These are phyloP conservation scores for Penicillium herquei DNA, from an alignment of 495 filamentous ascomycete genomes.

Conservation along the genomic window DNA sequence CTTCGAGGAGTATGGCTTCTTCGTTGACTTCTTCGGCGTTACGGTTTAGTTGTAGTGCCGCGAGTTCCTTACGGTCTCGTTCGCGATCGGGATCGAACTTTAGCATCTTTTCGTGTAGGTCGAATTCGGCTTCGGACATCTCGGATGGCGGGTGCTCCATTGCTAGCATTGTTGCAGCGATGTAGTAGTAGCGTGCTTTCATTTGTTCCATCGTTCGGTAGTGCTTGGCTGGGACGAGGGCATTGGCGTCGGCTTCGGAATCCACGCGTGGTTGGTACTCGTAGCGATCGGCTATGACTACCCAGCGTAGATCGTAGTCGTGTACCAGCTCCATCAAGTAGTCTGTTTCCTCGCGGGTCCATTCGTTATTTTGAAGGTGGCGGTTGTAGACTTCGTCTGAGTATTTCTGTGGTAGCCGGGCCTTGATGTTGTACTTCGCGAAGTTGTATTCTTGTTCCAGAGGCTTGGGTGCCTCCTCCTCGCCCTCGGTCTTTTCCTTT, in stretches of 20 bases:
- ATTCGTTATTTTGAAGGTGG: constrained; percentile 69
- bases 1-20: constrained; percentile 81
- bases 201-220: constrained; percentile 79
- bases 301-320: constrained; percentile 83
- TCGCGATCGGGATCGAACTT: constrained; percentile 82
- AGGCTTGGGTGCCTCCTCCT: constrained; percentile 31
- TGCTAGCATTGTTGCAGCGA: constrained; percentile 82
- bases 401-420: constrained; percentile 68
- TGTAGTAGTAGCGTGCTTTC: constrained; percentile 84
- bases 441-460: constrained; percentile 49
- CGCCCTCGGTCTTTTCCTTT: constrained; percentile 12
- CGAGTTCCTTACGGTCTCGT: constrained; percentile 76
- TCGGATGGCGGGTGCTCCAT: constrained; percentile 76
- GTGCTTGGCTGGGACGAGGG: constrained; percentile 40
- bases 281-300: constrained; percentile 91
- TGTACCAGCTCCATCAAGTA: constrained; percentile 72
- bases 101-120: constrained; percentile 75
- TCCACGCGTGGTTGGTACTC: constrained; percentile 61
- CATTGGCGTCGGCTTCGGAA: constrained; percentile 35
- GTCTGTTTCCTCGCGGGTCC: constrained; percentile 91
- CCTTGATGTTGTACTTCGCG: constrained; percentile 80
- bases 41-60: constrained; percentile 71
- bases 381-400: constrained; percentile 81
- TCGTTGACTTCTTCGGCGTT: constrained; percentile 86
- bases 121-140: constrained; percentile 82